Conservation (phyloP, 768 basidiomycete species). For the Boletellus emodensis region DNA sequence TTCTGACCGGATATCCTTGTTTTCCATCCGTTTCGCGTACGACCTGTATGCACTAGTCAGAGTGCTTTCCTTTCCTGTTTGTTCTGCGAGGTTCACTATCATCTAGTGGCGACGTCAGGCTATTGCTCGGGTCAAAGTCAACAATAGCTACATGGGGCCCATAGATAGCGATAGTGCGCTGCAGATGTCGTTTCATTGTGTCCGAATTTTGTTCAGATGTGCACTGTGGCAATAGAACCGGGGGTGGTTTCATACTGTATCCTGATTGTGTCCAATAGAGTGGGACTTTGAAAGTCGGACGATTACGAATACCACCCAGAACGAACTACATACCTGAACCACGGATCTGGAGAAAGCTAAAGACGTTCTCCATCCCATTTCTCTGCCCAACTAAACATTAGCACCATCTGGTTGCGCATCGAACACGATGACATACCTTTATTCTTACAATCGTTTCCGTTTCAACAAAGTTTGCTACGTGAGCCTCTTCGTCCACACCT, state of each 20-base stretch:
- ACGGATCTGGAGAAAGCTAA: conserved; percentile 86
- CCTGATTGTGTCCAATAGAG: conserved; percentile 91
- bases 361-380: conserved; percentile 70
- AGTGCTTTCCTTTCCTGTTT: conserved; percentile 79
- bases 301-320: not conserved
- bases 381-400: conserved; percentile 42
- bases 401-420: not conserved
- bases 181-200: conserved; percentile 70
- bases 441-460: conserved; percentile 87
- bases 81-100: conserved; percentile 87
- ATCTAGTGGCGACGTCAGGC: conserved; percentile 42
- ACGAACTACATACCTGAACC: conserved; percentile 67
- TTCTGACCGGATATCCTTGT: conserved; percentile 55
- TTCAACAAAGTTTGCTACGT: conserved; percentile 95
- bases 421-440: conserved; percentile 46
- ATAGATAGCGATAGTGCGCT: conserved; percentile 59
- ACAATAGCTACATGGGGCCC: conserved; percentile 64
- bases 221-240: conserved; percentile 67
- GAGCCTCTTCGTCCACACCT: conserved; percentile 89
- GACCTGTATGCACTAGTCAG: conserved; percentile 78
- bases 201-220: conserved; percentile 70
- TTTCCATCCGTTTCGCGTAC: conserved; percentile 53
- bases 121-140: not conserved
- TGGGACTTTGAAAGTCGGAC: conserved; percentile 55
- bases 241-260: conserved; percentile 84